A percentile compares a stretch with the other conserved stretches of the same genome.
Conservation (phyloP, 306 rosid species). For the Lathyrus sativus region DNA sequence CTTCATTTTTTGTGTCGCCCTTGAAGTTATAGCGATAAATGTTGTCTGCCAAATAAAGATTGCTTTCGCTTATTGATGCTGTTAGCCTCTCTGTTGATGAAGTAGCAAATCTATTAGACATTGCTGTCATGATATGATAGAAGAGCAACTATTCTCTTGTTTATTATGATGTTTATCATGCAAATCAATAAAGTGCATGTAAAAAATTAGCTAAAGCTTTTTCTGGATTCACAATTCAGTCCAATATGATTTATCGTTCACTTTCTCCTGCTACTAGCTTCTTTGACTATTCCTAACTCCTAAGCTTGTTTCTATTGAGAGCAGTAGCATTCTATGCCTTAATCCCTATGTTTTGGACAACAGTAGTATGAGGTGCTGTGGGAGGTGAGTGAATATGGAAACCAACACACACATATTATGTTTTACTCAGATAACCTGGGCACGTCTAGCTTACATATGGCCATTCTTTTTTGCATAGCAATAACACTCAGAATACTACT, state of each 20-base stretch:
- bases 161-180: conserved; percentile 1
- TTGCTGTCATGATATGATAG: conserved; percentile 26
- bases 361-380: background rate
- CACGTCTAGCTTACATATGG: too few species aligned
- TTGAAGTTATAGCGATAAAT: conserved; percentile 39
- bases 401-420: too few species aligned
- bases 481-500: too few species aligned
- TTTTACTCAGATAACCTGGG: too few species aligned
- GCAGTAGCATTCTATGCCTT: background rate
- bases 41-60: conserved; percentile 30
- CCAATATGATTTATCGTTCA: background rate
- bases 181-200: conserved; percentile 5
- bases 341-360: background rate
- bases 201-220: background rate
- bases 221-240: background rate
- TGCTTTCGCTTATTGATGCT: conserved; percentile 13
- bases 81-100: conserved; percentile 22
- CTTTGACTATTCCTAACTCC: background rate
- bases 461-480: too few species aligned
- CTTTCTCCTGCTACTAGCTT: background rate
- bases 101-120: conserved; percentile 27
- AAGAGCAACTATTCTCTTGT: background rate
- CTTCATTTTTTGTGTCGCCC: conserved; percentile 33
- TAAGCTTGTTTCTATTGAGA: background rate
- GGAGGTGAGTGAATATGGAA: background rate